phyloP scores from a whole-genome alignment of 2,329 filamentous ascomycete species.

The Zasmidium angulare region DNA sequence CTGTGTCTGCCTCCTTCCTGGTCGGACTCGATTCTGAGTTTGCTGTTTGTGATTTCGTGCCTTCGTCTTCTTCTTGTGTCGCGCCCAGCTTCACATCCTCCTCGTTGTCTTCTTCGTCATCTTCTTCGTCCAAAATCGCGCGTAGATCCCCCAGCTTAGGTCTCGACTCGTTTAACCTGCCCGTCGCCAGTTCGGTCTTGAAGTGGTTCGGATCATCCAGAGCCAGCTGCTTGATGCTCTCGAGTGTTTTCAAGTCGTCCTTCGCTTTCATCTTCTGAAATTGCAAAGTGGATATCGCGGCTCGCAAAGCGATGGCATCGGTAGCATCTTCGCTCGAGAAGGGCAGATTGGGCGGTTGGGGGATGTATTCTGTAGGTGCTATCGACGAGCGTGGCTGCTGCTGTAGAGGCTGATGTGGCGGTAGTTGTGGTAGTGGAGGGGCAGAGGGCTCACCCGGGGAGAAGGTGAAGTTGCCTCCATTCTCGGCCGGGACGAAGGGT shows the following conservation, averaged over 20 bases:
- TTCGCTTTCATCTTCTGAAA: constrained; percentile 77
- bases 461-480: constrained; percentile 23
- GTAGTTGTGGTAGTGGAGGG: constrained; percentile 2
- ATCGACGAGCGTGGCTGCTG: constrained; percentile 13
- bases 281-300: constrained; percentile 82
- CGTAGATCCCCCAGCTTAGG: constrained; percentile 32
- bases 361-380: constrained; percentile 38
- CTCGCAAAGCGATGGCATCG: constrained; percentile 82
- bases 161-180: constrained; percentile 46
- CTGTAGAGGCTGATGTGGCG: constrained; percentile 4
- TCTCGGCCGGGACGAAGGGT: constrained; percentile 16
- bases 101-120: constrained; percentile 29
- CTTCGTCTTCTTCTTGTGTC: not conserved
- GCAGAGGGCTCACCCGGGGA: constrained; percentile 2
- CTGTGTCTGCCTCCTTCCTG: not conserved
- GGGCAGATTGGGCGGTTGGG: constrained; percentile 44
- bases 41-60: not conserved
- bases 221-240: constrained; percentile 68
- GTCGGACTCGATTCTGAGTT: not conserved
- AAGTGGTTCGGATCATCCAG: constrained; percentile 71
- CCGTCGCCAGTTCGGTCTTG: constrained; percentile 63
- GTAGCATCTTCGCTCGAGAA: constrained; percentile 62
- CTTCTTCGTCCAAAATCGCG: constrained; percentile 37
- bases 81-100: constrained; percentile 26
- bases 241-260: constrained; percentile 70